Evolutionary conservation across 352 stramenopile genomes (phyloP), one percentile per base, ranked within the genome.

Genomic region (Chrysophaeum taylorii): DNA sequence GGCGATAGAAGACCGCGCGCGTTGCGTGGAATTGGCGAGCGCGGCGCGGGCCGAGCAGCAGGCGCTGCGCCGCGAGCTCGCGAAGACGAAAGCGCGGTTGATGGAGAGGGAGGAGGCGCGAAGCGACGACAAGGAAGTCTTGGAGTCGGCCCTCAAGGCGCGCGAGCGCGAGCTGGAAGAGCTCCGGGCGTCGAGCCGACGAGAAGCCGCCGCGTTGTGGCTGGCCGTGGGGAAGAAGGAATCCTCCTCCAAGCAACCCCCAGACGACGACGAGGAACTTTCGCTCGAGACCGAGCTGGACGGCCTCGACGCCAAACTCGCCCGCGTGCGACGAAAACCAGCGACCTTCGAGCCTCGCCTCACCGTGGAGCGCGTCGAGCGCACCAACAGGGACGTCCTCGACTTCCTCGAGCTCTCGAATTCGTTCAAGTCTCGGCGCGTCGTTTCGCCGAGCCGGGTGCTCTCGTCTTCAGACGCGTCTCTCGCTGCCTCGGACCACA

Each of bases 351-450:
- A n/a, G n/a, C n/a, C n/a, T n/a, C n/a, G n/a, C n/a, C n/a, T n/a
- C 48, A 18, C 48, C 48, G 57, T 66, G 14, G 14, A 27, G 14
- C 31, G 36, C 33, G 36, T 66, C 57, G 57, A 66, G 57, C 57
- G 57, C 14, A 66, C 57, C 33, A 66, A 66, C 57, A 9, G 57
- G 9, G 57, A 66, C 57, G 35, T 66, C 57, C 57, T 66, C 57
- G 57, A 66, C 4, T 66, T 66, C 57, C 57, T 66, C 35, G 57
- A 66, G 57, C 31, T 45, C 33, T 66, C 57, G 5, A 33, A n/a
- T n/a, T n/a, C n/a, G n/a, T n/a, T n/a, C n/a, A n/a, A n/a, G n/a
- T n/a, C n/a, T n/a, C n/a, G n/a, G n/a, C n/a, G n/a, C n/a, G n/a
- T n/a, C n/a, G n/a, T n/a, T n/a, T n/a, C n/a, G n/a, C n/a, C n/a